Conservation (phyloP, 2,329 filamentous ascomycete genomes). For the Aspergillus caelatus region DNA sequence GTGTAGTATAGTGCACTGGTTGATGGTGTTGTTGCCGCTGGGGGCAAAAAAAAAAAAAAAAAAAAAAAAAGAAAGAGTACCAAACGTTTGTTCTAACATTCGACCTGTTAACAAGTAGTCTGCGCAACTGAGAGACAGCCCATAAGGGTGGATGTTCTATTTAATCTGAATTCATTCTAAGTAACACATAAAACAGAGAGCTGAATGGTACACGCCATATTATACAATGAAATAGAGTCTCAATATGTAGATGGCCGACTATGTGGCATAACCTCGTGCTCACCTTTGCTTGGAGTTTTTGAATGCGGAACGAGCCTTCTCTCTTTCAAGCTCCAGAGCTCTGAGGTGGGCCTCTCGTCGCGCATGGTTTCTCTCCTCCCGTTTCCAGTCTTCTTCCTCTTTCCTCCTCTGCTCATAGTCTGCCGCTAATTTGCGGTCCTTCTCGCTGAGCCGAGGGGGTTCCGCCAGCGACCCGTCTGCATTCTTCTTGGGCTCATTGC, state of each 20-base stretch:
- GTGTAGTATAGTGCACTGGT: background rate
- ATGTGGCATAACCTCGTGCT: slow-evolving; percentile 10
- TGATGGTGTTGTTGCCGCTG: background rate
- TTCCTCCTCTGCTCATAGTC: slow-evolving; percentile 34
- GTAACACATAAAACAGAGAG: slow-evolving; percentile 9
- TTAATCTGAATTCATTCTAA: slow-evolving; percentile 12
- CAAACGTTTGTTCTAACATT: background rate
- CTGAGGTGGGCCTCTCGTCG: slow-evolving; percentile 31
- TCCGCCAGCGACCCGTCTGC: slow-evolving; percentile 21
- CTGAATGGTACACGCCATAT: slow-evolving; percentile 17
- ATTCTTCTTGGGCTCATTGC: slow-evolving; percentile 26
- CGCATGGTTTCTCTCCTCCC: slow-evolving; percentile 40
- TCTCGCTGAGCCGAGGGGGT: slow-evolving; percentile 31
- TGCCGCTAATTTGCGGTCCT: slow-evolving; percentile 33
- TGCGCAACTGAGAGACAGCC: background rate
- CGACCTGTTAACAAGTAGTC: background rate
- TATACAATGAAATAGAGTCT: slow-evolving; percentile 18
- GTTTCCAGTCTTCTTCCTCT: slow-evolving; percentile 35
- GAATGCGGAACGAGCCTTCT: slow-evolving; percentile 25
- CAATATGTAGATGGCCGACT: slow-evolving; percentile 6
- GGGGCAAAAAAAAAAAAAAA: too few relatives aligned
- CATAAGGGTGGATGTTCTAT: slow-evolving; percentile 11
- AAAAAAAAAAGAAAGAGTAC: background rate
- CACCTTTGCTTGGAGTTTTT: slow-evolving; percentile 17
- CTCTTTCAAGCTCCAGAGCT: slow-evolving; percentile 26